Conservation (phyloP, 768 basidiomycete species). For the Multifurca ochricompacta region DNA sequence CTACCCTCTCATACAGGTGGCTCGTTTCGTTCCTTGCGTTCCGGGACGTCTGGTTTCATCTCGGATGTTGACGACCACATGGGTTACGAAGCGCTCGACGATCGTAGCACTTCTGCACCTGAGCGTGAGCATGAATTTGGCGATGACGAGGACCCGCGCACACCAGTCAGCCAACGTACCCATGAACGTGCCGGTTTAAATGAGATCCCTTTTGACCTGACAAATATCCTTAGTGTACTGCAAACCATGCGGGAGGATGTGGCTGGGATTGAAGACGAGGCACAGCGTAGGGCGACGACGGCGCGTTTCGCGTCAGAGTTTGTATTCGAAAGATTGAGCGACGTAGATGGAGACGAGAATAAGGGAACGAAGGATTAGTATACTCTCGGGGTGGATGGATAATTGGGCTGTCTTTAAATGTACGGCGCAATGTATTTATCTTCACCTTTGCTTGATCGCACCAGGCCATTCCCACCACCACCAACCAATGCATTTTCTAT, state of each 20-base stretch:
- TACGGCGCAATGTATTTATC: neutral
- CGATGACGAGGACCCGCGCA: neutral
- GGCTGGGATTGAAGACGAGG: conserved; percentile 18
- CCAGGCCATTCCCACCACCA: no score
- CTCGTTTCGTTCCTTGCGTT: conserved; percentile 47
- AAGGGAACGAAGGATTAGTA: neutral
- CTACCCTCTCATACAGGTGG: conserved; percentile 26
- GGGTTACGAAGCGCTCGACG: conserved; percentile 20
- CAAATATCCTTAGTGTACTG: conserved; percentile 11
- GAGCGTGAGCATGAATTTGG: neutral
- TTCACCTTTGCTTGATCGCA: no score
- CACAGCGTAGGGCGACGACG: conserved; percentile 11
- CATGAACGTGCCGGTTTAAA: neutral
- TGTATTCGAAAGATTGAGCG: conserved; percentile 16
- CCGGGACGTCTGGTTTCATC: conserved; percentile 48
- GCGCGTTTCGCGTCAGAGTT: conserved; percentile 20
- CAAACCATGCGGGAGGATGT: conserved; percentile 15
- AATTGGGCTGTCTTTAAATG: neutral
- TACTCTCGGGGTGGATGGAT: no score
- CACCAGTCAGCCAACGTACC: neutral
- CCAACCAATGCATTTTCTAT: no score
- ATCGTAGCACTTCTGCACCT: neutral
- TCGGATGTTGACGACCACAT: conserved; percentile 26
- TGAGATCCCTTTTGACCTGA: conserved; percentile 13
- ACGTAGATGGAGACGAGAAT: conserved; percentile 6